These are phyloP conservation scores for Pholiota adiposa DNA, from an alignment of 1,284 basidiomycete genomes.

Conservation along the genomic window DNA sequence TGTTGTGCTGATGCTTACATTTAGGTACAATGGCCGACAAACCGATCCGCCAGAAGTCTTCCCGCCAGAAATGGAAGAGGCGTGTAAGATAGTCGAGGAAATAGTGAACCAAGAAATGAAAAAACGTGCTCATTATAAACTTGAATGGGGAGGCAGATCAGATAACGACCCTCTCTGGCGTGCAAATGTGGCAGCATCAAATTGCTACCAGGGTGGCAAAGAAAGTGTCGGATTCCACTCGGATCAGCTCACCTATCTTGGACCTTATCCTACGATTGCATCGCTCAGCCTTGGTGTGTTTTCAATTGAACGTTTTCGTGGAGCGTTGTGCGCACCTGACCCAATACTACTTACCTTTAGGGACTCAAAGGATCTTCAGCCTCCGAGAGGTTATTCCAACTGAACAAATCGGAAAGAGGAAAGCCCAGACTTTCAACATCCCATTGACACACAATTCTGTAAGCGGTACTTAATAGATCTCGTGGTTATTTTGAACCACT, in stretches of 20 bases:
- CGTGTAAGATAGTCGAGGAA: slow-evolving; percentile 76
- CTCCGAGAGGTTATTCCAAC: slow-evolving; percentile 75
- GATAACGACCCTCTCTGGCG: slow-evolving; percentile 61
- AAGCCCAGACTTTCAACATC: slow-evolving; percentile 82
- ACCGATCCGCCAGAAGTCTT: slow-evolving; percentile 65
- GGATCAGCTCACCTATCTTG: slow-evolving; percentile 80
- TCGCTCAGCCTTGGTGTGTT: slow-evolving; percentile 84
- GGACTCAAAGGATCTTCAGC: slow-evolving; percentile 75
- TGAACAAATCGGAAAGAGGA: slow-evolving; percentile 55
- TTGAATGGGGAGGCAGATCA: slow-evolving; percentile 68
- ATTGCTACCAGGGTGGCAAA: slow-evolving; percentile 86
- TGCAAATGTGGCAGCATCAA: slow-evolving; percentile 91
- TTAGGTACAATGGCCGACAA: slow-evolving; percentile 79
- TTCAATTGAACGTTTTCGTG: slow-evolving; percentile 8
- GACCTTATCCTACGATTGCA: slow-evolving; percentile 92
- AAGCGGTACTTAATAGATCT: slow-evolving; percentile 22
- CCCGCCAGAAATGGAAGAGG: slow-evolving; percentile 75
- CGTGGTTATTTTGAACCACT: not conserved
- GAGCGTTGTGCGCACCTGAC: not conserved
- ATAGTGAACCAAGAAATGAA: slow-evolving; percentile 78
- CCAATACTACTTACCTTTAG: too few relatives aligned
- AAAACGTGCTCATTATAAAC: slow-evolving; percentile 56
- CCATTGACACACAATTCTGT: slow-evolving; percentile 86
- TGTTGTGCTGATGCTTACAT: not conserved
- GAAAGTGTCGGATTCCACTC: slow-evolving; percentile 90